Evolutionary conservation across 1,284 basidiomycete genomes (phyloP).

Genomic region (Phenoliferia sp.): DNA sequence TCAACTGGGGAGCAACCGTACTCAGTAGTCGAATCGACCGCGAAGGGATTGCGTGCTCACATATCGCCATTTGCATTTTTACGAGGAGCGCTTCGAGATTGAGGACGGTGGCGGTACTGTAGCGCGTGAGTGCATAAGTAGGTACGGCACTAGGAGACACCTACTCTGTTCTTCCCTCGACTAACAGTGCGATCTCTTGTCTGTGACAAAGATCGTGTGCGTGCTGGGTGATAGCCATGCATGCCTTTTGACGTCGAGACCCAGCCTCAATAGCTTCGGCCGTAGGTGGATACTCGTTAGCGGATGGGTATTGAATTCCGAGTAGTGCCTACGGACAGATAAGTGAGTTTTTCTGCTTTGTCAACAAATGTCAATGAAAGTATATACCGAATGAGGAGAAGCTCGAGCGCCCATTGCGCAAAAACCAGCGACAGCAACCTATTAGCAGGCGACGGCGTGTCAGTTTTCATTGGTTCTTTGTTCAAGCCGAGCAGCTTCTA

Average conservation of each 20-base stretch:
- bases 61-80: constrained; percentile 12
- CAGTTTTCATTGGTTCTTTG: no score
- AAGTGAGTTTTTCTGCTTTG: background rate
- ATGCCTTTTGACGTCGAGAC: constrained; percentile 13
- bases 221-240: constrained; percentile 4
- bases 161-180: no score
- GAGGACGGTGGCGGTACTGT: constrained; percentile 1
- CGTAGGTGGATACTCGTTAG: background rate
- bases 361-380: background rate
- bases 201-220: constrained; percentile 12
- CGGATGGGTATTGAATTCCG: constrained; percentile 3
- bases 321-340: constrained; percentile 12
- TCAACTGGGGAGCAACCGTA: background rate
- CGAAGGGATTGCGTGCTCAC: background rate
- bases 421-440: constrained; percentile 17
- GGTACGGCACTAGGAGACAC: no score
- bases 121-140: no score
- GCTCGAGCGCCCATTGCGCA: constrained; percentile 23
- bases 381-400: constrained; percentile 19
- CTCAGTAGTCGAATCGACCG: background rate
- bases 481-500: no score
- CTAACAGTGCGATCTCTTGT: background rate
- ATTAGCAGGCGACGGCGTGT: background rate
- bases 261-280: constrained; percentile 10
- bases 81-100: constrained; percentile 19